Conservation (phyloP, 371 early-diverging fungal species). For the Dichotomocladium elegans region DNA sequence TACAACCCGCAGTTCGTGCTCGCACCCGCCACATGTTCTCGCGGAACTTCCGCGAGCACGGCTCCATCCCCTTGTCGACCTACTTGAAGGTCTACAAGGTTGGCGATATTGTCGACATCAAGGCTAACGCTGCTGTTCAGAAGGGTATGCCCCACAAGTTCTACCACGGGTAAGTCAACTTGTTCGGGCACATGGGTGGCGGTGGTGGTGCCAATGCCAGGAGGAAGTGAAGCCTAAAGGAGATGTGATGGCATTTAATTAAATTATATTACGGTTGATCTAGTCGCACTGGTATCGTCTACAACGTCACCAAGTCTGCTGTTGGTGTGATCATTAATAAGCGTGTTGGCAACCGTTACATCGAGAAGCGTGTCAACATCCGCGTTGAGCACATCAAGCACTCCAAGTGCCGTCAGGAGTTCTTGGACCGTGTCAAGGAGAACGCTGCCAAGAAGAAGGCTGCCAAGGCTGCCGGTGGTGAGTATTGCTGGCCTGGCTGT, state of each 20-base stretch:
- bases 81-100: slow-evolving; percentile 97
- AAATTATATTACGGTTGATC: not conserved
- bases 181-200: not conserved
- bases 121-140: slow-evolving; percentile 84
- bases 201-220: not conserved
- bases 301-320: slow-evolving; percentile 97
- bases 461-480: slow-evolving; percentile 64
- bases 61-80: slow-evolving; percentile 92
- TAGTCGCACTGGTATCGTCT: slow-evolving; percentile 96
- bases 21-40: slow-evolving; percentile 99
- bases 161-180: slow-evolving; percentile 91
- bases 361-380: slow-evolving; percentile 98
- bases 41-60: slow-evolving; percentile 95
- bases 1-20: slow-evolving; percentile 69
- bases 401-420: slow-evolving; percentile 99
- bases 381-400: slow-evolving; percentile 99
- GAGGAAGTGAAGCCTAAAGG: too few relatives aligned
- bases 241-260: too few relatives aligned
- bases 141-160: slow-evolving; percentile 99
- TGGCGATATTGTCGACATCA: slow-evolving; percentile 31
- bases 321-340: slow-evolving; percentile 99
- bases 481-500: not conserved
- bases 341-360: slow-evolving; percentile 95
- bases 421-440: slow-evolving; percentile 95
- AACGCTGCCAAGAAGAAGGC: slow-evolving; percentile 86